Evolutionary conservation across 352 stramenopile genomes (phyloP), one percentile per base, ranked within the genome.

Genomic region (Thalassiosira mediterranea): DNA sequence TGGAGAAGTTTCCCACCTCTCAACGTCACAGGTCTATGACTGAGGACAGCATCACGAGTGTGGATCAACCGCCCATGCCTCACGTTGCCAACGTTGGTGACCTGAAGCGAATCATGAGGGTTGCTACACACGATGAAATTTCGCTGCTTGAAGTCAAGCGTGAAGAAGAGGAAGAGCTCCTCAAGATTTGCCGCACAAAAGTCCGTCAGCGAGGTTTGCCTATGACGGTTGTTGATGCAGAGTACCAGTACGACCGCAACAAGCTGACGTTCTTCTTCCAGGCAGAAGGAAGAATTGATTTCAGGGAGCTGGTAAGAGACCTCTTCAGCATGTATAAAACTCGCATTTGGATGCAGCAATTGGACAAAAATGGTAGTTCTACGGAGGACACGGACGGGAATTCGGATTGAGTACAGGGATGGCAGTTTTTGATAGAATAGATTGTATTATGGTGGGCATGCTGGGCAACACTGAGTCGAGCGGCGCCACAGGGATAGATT

Each of bases 231-330:
- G 96, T 99, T 53, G 96, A 98, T 74, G 96, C 96, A 23, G 96
- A 99, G 78, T 99, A 98, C 89, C 96, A 99, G 80, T 99, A 98
- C 78, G 96, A 99, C 83, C 94, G 96, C 59, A 95, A 98, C 90
- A 99, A 99, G 83, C 88, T 99, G 5, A 99, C 96, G 0, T 99
- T 98, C 89, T 99, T 98, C 87, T 99, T 99, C 65, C 95, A 98
- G 85, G 96, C 96, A 11, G 95, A 98, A 70, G 91, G 96, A 51
- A 94, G 96, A 38, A 98, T 99, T 70, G 96, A 99, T 85, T 99
- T 99, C 83, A 92, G 96, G 51, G 96, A 99, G 69, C 90, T 99
- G 2, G 96, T 99, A 15, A 93, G 96, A 32, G 96, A 99, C 70
- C 86, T 99, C 61, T 99, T 99, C 88, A 97, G 95, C 67, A 97